These are phyloP conservation scores for Fraxinus baroniana DNA, from an alignment of 305 asterid species.

Conservation along the genomic window DNA sequence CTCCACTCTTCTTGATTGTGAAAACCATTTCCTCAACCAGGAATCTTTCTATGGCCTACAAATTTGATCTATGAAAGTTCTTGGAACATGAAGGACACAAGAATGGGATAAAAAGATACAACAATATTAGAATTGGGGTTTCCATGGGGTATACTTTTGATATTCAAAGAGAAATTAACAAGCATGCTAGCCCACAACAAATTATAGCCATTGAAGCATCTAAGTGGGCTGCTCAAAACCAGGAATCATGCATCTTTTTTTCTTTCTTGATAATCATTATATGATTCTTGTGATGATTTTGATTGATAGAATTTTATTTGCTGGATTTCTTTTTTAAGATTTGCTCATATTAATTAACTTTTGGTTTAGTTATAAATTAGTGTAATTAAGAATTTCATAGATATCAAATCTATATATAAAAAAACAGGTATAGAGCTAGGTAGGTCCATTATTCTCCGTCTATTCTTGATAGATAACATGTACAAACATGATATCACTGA, in stretches of 20 bases:
- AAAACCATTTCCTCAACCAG: constrained; percentile 13
- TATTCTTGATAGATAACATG: too few relatives aligned
- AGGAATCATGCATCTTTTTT: not conserved
- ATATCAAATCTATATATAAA: not conserved
- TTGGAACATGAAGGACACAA: constrained; percentile 16
- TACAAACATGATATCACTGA: not conserved
- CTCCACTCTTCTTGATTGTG: not conserved
- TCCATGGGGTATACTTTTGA: not conserved
- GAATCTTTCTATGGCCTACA: constrained; percentile 27
- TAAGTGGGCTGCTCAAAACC: not conserved
- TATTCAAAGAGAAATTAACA: not conserved
- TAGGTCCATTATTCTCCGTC: not conserved
- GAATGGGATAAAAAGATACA: constrained; percentile 24
- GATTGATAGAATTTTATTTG: not conserved
- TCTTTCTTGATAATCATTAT: not conserved
- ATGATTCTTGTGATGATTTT: not conserved
- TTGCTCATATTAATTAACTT: not conserved
- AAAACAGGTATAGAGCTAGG: too few relatives aligned
- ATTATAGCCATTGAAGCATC: not conserved
- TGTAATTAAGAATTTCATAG: not conserved
- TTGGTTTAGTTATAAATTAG: not conserved
- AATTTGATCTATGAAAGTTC: not conserved
- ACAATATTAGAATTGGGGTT: constrained; percentile 22
- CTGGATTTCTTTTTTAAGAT: not conserved
- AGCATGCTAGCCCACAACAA: not conserved